Conservation (phyloP, 345 rosid genomes). For the Turnera subulata region DNA sequence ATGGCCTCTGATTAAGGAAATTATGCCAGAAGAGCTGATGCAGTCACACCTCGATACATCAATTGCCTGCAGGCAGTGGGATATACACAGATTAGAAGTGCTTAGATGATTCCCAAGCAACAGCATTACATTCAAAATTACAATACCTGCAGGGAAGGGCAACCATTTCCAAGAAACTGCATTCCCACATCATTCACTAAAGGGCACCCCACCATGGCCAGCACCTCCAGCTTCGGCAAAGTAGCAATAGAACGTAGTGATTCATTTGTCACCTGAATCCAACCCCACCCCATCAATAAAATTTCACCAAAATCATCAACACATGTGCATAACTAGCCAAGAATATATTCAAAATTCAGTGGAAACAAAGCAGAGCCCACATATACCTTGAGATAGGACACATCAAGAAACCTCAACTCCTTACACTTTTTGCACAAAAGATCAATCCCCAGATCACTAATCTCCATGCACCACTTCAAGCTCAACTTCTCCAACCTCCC, state of each 20-base stretch:
- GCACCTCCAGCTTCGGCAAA: constrained; percentile 55
- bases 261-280: constrained; percentile 63
- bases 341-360: not conserved
- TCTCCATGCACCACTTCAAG: constrained; percentile 96
- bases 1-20: constrained; percentile 54
- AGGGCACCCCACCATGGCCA: constrained; percentile 57
- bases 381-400: constrained; percentile 84
- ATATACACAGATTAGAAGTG: not conserved
- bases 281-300: constrained; percentile 9
- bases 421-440: constrained; percentile 76
- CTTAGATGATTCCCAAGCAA: too few species aligned
- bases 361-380: not conserved
- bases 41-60: constrained; percentile 76
- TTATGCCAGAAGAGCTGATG: constrained; percentile 52
- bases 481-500: constrained; percentile 59
- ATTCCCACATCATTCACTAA: constrained; percentile 64
- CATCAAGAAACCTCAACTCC: constrained; percentile 58
- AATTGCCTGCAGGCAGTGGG: constrained; percentile 39
- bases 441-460: constrained; percentile 73
- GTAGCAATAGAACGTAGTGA: constrained; percentile 60
- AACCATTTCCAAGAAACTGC: constrained; percentile 48
- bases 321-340: not conserved
- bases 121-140: not conserved
- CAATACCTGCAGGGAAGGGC: constrained; percentile 66
- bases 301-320: constrained; percentile 6